Conservation (phyloP, 1,284 basidiomycete species). For the Rhodofomes roseus region DNA sequence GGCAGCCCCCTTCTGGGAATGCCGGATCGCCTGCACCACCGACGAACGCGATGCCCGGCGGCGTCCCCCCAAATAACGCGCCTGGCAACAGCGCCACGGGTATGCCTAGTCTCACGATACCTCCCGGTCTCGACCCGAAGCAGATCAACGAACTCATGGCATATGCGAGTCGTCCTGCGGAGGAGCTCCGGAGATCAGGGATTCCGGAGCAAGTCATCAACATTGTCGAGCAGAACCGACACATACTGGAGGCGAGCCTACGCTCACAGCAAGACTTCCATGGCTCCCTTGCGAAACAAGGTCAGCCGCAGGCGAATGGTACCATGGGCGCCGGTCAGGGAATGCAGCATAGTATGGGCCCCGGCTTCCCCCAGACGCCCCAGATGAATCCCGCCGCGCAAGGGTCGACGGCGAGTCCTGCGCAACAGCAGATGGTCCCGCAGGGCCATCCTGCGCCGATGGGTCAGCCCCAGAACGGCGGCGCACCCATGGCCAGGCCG, state of each 20-base stretch:
- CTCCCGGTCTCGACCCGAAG: constrained; percentile 18
- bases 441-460: not conserved
- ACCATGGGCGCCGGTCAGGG: constrained; percentile 5
- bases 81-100: not conserved
- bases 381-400: not conserved
- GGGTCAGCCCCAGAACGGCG: not conserved
- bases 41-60: not conserved
- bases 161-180: constrained; percentile 39
- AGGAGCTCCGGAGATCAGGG: constrained; percentile 49
- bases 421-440: not conserved
- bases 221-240: constrained; percentile 55
- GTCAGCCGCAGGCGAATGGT: constrained; percentile 5
- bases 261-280: constrained; percentile 42
- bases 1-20: not conserved
- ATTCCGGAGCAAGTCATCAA: constrained; percentile 49
- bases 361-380: not conserved
- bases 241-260: constrained; percentile 37
- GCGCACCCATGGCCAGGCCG: not conserved
- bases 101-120: constrained; percentile 8
- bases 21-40: not conserved
- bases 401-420: not conserved
- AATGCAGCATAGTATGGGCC: not conserved
- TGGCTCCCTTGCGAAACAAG: constrained; percentile 14
- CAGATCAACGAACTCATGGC: constrained; percentile 39
- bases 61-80: not conserved